A percentile compares a stretch with the other conserved stretches of the same genome.
Evolutionary conservation across 139 green algal species (phyloP).

Genomic region (Trebouxia sp.): DNA sequence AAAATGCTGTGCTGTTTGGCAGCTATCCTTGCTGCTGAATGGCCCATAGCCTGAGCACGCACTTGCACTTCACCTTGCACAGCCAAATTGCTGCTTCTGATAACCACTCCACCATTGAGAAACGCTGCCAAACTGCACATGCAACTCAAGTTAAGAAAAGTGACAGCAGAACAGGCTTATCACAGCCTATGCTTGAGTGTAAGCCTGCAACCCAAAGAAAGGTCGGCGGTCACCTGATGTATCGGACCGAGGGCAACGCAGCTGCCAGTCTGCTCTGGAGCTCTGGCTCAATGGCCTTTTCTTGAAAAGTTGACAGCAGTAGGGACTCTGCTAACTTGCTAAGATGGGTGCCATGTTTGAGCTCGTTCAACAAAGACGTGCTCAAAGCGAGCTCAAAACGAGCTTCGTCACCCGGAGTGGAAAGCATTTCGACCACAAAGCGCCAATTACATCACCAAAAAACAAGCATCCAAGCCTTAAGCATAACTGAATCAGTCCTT

Average conservation of each 20-base stretch:
- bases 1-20: constrained; percentile 11
- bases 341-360: constrained; percentile 15
- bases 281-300: background rate
- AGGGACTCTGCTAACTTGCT: constrained; percentile 10
- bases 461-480: background rate
- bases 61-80: background rate
- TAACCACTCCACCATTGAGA: background rate
- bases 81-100: constrained; percentile 17
- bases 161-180: background rate
- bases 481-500: too few relatives aligned
- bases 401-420: background rate
- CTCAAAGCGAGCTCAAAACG: constrained; percentile 11
- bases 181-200: too few relatives aligned
- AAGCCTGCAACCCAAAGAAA: background rate
- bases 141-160: background rate
- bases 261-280: background rate
- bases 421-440: background rate
- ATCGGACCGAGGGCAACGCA: background rate
- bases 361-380: constrained; percentile 6
- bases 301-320: constrained; percentile 10
- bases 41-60: constrained; percentile 11
- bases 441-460: background rate
- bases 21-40: background rate
- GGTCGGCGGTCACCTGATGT: background rate
- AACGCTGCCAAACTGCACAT: background rate